Base-by-base conservation (phyloP, 140 eudicot species). In the Senecio squalidus region DNA sequence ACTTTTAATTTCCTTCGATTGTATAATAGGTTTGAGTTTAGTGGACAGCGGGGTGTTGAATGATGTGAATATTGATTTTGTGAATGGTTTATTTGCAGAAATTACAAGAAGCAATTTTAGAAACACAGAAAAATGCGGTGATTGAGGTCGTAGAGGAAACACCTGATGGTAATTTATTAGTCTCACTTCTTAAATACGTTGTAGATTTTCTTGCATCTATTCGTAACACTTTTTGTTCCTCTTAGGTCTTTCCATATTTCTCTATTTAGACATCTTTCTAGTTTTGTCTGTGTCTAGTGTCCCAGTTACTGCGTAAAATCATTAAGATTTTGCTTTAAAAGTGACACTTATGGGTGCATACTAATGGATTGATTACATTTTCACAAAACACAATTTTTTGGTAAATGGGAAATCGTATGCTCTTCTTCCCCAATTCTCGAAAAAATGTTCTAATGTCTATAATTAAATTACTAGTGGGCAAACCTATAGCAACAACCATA, bases 61-160 rank as follows among this genome's bases (percentile, higher is more conserved):
- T 58, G 44, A 18, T 58, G 28, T 51, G 31, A 47, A 30, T 64
- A 16, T 39, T 61, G 18, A 7, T 65, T 38, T 55, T 62, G 53
- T 68, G 21, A 27, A 18, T 34, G 41, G 7, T 41, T 15, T 36
- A 13, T 3, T 70, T 62, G 69, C 84, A 89, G 96, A 62, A 83
- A 83, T 58, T 91, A 63, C 82, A 86, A 73, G 62, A 91, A 52
- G 95, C 98, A 7, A 78, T 91, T 21, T 27, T 86, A 6, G 82
- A 83, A 44, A 91, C 98, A 13, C 98, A 83, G 86, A 91, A 79
- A 60, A 86, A 91, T 48, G 88, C 72, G n/a, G 69, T 69, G 70
- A 86, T 91, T 72, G 94, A 86, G 72, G 60, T 64, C 5, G 79
- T 81, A 30, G 88, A 91, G 68, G 84, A 91, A 25, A 83, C 82